Evolutionary conservation across 1,139 yeast species (phyloP).

Genomic region (Scheffersomyces illinoinensis): DNA sequence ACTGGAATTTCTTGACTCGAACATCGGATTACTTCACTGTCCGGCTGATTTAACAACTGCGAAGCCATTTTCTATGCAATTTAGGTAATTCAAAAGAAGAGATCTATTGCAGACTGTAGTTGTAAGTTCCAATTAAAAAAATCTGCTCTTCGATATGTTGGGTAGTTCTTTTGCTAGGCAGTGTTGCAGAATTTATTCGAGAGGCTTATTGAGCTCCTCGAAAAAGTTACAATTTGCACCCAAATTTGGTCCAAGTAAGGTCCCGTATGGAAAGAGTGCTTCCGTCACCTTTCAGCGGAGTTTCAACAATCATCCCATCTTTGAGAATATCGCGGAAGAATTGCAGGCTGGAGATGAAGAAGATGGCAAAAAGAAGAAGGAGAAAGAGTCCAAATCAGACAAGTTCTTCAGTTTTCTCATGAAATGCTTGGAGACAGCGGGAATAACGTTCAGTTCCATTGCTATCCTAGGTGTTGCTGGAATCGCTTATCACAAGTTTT

Average conservation of each 20-base stretch:
- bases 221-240: background rate
- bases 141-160: background rate
- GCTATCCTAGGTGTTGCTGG: conserved; percentile 75
- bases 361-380: conserved; percentile 7
- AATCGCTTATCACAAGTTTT: conserved; percentile 62
- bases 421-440: conserved; percentile 70
- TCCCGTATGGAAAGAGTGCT: background rate
- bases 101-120: background rate
- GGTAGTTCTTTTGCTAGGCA: background rate
- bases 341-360: conserved; percentile 14
- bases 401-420: conserved; percentile 30
- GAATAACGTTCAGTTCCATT: conserved; percentile 74
- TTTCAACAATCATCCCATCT: conserved; percentile 13
- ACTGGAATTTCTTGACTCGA: background rate
- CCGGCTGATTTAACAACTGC: background rate
- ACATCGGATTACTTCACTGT: background rate
- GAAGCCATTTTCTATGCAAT: background rate
- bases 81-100: background rate
- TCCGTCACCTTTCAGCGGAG: conserved; percentile 2
- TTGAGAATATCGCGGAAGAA: conserved; percentile 18
- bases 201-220: background rate
- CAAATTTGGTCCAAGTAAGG: background rate
- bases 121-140: background rate
- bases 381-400: conserved; percentile 13
- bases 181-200: background rate